Evolutionary conservation across 108 stramenopile species (phyloP), one percentile per base, ranked within the genome.

Genomic region (Tribonema minus): DNA sequence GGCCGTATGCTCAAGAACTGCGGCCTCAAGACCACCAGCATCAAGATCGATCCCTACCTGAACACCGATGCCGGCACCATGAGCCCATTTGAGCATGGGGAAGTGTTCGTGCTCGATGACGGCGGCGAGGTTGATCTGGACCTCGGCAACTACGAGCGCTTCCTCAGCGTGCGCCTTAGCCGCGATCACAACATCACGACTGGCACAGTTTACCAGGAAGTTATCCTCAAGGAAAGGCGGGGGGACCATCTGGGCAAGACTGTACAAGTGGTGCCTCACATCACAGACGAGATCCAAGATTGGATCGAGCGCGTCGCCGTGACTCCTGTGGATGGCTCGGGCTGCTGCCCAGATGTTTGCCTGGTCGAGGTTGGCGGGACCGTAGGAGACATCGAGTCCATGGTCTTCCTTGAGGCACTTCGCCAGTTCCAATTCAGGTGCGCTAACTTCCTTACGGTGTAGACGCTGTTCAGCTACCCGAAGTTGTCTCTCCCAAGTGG

Each of bases 181-280:
- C 65, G 67, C 59, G 92, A 96, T 66, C 93, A 93, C 81, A 98
- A 98, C 82, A 85, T 98, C 65, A 96, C 96, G 23, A 96, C 98
- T 3, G 98, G 98, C 25, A 98, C 96, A 67, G 46, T 98, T 15
- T 98, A 98, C 80, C 88, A 92, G 26, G 80, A 87, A 41, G 96
- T 98, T 2, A 96, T 98, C 83, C 83, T 91, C 61, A 84, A 91
- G 64, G 98, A 98, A 84, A 87, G 98, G 37, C 65, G 89, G 3
- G 98, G 98, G n/a, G 96, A 98, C 65, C 97, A 97, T 82, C 87
- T 98, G 34, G 98, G 98, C 12, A 98, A 98, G 81, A 98, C 98
- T 0, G 98, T 98, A 9, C 92, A 92, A 69, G 92, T 93, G 12
- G 92, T 94, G n/a, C 93, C 93, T 3, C 93, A 94, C 77, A 88